Percentiles rank a stretch among this genome's conserved stretches.
Conservation (phyloP, 2,329 filamentous ascomycete species). For the Fusarium concolor region DNA sequence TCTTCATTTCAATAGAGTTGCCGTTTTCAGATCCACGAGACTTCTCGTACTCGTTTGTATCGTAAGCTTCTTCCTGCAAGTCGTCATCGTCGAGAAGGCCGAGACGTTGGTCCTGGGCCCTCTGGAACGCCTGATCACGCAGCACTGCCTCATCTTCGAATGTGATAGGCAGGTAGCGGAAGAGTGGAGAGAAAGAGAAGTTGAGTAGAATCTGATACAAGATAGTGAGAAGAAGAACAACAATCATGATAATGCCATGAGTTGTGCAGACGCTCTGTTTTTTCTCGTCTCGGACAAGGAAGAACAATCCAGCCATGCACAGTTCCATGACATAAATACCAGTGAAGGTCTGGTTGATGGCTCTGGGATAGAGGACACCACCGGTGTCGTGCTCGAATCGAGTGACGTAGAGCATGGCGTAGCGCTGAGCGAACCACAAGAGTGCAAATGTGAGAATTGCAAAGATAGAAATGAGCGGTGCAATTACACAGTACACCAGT, state of each 20-base stretch:
- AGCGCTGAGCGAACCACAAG: conserved; percentile 95
- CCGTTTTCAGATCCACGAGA: conserved; percentile 49
- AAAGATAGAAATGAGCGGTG: conserved; percentile 91
- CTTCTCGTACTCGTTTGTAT: no score
- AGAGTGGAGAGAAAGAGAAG: conserved; percentile 83
- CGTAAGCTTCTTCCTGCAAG: conserved; percentile 47
- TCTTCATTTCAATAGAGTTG: conserved; percentile 55
- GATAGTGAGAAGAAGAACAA: conserved; percentile 75
- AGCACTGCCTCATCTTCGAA: conserved; percentile 94
- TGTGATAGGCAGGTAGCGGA: conserved; percentile 91
- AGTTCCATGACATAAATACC: conserved; percentile 96
- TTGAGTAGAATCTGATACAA: conserved; percentile 87
- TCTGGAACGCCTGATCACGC: conserved; percentile 89
- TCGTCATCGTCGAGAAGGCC: conserved; percentile 68
- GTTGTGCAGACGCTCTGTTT: conserved; percentile 70
- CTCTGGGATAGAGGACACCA: conserved; percentile 88
- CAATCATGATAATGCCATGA: conserved; percentile 88
- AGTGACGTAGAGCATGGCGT: conserved; percentile 95
- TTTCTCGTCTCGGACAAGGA: conserved; percentile 73
- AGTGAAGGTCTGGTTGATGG: conserved; percentile 95
- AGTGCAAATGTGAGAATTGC: conserved; percentile 91
- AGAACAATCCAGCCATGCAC: conserved; percentile 89
- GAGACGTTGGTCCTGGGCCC: conserved; percentile 78
- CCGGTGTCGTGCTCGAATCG: conserved; percentile 92
- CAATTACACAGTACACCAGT: conserved; percentile 87